phyloP scores from a whole-genome alignment of 2,329 filamentous ascomycete species.

The Ceratocystis variospora region DNA sequence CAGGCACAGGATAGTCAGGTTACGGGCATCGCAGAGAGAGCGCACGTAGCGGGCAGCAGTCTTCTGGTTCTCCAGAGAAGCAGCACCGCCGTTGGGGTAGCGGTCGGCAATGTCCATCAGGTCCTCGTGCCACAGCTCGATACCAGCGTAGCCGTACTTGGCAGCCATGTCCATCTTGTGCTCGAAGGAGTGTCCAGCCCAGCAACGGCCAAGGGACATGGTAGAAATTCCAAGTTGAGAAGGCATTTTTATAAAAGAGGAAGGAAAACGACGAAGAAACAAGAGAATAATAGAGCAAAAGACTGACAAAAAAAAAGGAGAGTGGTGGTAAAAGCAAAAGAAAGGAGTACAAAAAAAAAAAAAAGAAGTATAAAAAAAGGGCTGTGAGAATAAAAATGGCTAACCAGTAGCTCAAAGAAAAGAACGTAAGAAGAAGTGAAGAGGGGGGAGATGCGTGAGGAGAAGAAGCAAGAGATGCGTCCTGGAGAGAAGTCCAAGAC shows the following conservation, averaged over 20 bases:
- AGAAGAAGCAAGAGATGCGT: not conserved
- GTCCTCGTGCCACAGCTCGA: slow-evolving; percentile 71
- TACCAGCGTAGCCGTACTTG: slow-evolving; percentile 49
- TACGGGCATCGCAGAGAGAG: slow-evolving; percentile 41
- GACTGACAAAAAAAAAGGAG: not conserved
- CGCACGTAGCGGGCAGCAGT: slow-evolving; percentile 44
- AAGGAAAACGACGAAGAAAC: not conserved
- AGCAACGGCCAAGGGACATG: slow-evolving; percentile 60
- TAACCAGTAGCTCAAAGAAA: slow-evolving; percentile 3
- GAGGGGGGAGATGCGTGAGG: slow-evolving; percentile 7
- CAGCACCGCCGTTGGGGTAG: slow-evolving; percentile 28
- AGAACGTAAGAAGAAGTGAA: slow-evolving; percentile 6
- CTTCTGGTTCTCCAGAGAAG: slow-evolving; percentile 33
- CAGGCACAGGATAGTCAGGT: slow-evolving; percentile 49
- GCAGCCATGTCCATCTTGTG: slow-evolving; percentile 56
- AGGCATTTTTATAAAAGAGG: slow-evolving; percentile 29
- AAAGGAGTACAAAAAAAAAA: not conserved
- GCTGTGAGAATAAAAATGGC: not conserved
- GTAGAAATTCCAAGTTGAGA: slow-evolving; percentile 56
- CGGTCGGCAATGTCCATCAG: slow-evolving; percentile 45
- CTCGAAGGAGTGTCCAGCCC: slow-evolving; percentile 50
- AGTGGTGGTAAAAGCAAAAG: not conserved
- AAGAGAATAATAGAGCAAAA: not conserved
- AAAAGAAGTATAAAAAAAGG: not conserved
- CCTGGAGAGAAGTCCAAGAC: not conserved